These are phyloP conservation scores for Pleurotus djamor DNA, from an alignment of 768 basidiomycete genomes.

Conservation along the genomic window DNA sequence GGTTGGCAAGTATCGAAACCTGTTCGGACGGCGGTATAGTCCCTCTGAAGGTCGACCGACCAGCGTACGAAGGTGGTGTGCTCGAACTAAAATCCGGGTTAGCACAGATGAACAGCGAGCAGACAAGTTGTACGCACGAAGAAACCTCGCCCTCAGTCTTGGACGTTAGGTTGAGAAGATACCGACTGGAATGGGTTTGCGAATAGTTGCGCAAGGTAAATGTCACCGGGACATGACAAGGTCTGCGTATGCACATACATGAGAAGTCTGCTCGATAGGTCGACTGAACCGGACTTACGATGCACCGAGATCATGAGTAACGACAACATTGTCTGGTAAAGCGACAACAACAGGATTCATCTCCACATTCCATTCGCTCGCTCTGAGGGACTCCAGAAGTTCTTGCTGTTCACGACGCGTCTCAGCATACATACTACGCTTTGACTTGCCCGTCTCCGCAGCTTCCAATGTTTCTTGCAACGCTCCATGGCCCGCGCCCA, in stretches of 20 bases:
- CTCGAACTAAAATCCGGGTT: too few species aligned
- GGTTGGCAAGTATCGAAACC: constrained; percentile 38
- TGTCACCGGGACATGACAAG: constrained; percentile 48
- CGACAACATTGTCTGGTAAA: constrained; percentile 36
- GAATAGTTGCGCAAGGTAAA: constrained; percentile 76
- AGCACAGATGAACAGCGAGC: too few species aligned
- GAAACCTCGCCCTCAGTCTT: constrained; percentile 14
- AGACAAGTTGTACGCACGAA: constrained; percentile 22
- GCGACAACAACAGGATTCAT: constrained; percentile 68
- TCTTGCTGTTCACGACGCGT: constrained; percentile 72
- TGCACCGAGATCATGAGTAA: constrained; percentile 62
- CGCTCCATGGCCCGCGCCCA: constrained; percentile 70
- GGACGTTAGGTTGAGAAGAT: constrained; percentile 46
- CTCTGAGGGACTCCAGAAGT: constrained; percentile 63
- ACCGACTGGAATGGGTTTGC: constrained; percentile 55
- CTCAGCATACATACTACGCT: constrained; percentile 90
- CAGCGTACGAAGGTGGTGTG: constrained; percentile 56
- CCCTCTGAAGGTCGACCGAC: constrained; percentile 67
- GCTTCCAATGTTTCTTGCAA: constrained; percentile 60
- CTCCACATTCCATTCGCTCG: constrained; percentile 77
- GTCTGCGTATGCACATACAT: constrained; percentile 32
- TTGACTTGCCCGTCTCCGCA: constrained; percentile 60
- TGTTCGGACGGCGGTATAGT: constrained; percentile 48
- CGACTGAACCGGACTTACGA: constrained; percentile 50
- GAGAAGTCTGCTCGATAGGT: background rate